phyloP scores from a whole-genome alignment of 352 stramenopile species.

The Phytophthora boehmeriae region DNA sequence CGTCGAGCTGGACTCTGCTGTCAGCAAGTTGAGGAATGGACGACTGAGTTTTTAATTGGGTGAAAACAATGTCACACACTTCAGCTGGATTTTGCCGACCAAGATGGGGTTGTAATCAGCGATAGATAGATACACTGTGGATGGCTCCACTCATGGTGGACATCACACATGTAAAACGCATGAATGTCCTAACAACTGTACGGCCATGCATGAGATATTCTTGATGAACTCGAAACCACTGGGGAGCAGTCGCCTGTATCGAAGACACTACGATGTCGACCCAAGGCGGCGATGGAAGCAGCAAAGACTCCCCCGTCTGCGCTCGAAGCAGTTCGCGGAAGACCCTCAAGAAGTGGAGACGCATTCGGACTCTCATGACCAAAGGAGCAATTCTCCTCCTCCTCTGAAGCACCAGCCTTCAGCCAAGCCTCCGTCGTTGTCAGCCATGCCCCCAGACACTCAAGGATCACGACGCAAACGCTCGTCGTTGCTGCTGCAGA shows the following conservation, averaged over 20 bases:
- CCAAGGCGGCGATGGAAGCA: slow-evolving; percentile 3
- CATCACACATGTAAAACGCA: too few relatives aligned
- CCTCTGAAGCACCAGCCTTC: not conserved
- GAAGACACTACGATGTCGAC: not conserved
- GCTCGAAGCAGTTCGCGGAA: slow-evolving; percentile 6
- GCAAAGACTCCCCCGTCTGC: not conserved
- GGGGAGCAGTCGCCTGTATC: not conserved
- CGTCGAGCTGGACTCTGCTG: not conserved
- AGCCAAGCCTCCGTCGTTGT: slow-evolving; percentile 7
- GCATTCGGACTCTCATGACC: not conserved
- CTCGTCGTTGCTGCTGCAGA: slow-evolving; percentile 25
- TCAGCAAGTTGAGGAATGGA: slow-evolving; percentile 24
- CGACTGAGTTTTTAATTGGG: not conserved
- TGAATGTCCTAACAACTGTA: too few relatives aligned
- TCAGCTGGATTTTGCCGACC: not conserved
- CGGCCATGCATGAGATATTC: too few relatives aligned
- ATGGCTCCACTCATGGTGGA: too few relatives aligned
- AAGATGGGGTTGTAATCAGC: too few relatives aligned
- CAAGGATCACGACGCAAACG: slow-evolving; percentile 24
- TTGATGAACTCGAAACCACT: not conserved
- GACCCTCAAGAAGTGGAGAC: slow-evolving; percentile 10
- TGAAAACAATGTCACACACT: slow-evolving; percentile 1
- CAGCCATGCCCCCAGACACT: slow-evolving; percentile 3
- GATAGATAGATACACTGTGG: too few relatives aligned
- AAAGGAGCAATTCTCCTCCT: not conserved